A percentile compares a stretch with the other conserved stretches of the same genome.
Conservation (phyloP, 306 rosid genomes). For the Acacia acuminata region DNA sequence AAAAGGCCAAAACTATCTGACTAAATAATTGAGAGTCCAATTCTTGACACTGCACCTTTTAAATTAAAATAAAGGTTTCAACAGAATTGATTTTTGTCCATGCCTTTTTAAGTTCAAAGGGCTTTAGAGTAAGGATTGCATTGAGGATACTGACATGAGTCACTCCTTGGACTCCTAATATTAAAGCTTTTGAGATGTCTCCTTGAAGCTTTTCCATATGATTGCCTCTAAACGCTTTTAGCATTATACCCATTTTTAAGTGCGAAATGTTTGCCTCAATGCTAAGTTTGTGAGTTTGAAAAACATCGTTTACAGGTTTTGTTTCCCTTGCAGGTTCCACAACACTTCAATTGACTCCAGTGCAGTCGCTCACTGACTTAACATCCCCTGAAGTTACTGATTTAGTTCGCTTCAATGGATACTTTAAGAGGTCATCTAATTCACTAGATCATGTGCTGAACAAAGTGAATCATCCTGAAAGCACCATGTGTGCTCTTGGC, state of each 20-base stretch:
- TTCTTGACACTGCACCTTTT: neutral
- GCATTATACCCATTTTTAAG: constrained; percentile 6
- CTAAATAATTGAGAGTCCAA: neutral
- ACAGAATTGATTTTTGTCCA: neutral
- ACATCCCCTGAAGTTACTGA: constrained; percentile 61
- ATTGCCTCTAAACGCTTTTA: constrained; percentile 14
- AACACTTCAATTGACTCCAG: constrained; percentile 62
- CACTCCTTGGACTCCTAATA: neutral
- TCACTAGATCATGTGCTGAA: constrained; percentile 57
- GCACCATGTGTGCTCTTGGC: constrained; percentile 69
- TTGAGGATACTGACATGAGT: neutral
- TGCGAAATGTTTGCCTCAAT: neutral
- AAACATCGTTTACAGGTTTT: constrained; percentile 23
- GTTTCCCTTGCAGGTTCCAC: constrained; percentile 60
- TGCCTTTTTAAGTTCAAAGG: neutral
- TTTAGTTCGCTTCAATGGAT: constrained; percentile 62
- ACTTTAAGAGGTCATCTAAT: constrained; percentile 72
- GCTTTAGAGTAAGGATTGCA: neutral
- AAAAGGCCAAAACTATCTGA: neutral
- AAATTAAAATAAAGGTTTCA: neutral
- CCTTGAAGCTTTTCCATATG: neutral
- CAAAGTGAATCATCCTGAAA: constrained; percentile 54
- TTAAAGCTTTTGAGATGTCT: neutral
- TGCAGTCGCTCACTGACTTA: constrained; percentile 54
- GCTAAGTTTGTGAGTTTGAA: neutral